Evolutionary conservation across 2,329 filamentous ascomycete genomes (phyloP).

Genomic region (Didymellaceae sp.): DNA sequence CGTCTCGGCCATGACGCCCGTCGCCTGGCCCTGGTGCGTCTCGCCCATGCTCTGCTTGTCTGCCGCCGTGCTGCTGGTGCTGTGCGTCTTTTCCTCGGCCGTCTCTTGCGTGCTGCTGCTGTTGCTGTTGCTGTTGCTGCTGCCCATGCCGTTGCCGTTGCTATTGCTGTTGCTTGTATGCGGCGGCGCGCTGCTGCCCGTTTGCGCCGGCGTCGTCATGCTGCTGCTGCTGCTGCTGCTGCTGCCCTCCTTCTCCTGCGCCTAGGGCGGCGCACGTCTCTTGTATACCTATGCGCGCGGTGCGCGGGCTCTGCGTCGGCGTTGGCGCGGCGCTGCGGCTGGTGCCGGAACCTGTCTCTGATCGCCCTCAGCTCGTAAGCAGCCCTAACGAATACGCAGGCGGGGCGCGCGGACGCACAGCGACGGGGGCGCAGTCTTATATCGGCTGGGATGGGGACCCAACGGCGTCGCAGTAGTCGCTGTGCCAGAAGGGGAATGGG

Average conservation of each 20-base stretch:
- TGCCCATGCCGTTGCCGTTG: too few relatives aligned
- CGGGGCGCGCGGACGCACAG: neutral
- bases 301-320: neutral
- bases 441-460: neutral
- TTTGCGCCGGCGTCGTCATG: too few relatives aligned
- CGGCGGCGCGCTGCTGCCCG: too few relatives aligned
- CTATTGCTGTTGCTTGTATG: too few relatives aligned
- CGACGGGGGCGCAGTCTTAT: neutral
- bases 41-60: neutral
- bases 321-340: neutral
- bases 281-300: too few relatives aligned
- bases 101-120: neutral
- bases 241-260: conserved; percentile 1
- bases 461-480: neutral
- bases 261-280: conserved; percentile 16
- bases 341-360: neutral
- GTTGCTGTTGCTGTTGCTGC: too few relatives aligned
- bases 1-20: conserved; percentile 4
- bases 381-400: neutral
- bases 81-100: neutral
- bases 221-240: too few relatives aligned
- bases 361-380: conserved; percentile 2
- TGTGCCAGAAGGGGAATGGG: too few relatives aligned
- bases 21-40: conserved; percentile 18
- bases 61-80: neutral